A percentile compares a stretch with the other conserved stretches of the same genome.
Conservation (phyloP, 179 eudicot genomes). For the Beta corolliflora region DNA sequence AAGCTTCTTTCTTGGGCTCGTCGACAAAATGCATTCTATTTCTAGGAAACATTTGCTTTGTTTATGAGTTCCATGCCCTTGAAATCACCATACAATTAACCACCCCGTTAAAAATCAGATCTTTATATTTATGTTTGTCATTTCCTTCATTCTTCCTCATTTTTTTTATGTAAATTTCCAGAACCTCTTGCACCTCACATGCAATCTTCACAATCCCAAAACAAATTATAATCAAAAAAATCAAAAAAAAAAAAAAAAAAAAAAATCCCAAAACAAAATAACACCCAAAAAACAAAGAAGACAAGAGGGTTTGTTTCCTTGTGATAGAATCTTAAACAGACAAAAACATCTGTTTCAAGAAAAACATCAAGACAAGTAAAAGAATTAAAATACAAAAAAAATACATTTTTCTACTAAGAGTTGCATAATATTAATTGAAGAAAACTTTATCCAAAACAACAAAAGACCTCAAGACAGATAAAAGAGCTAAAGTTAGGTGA, state of each 20-base stretch:
- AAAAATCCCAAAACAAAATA: no score
- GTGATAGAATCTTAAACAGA: slow-evolving; percentile 25
- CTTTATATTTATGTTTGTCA: not conserved
- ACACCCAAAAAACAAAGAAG: not conserved
- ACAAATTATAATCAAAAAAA: no score
- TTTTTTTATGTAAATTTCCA: not conserved
- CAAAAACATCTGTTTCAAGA: slow-evolving; percentile 29
- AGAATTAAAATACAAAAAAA: not conserved
- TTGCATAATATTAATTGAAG: slow-evolving; percentile 1
- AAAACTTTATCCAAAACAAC: slow-evolving; percentile 18
- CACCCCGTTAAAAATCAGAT: not conserved
- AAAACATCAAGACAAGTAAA: slow-evolving; percentile 21
- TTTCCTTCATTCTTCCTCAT: not conserved
- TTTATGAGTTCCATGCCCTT: slow-evolving; percentile 22
- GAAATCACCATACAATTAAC: slow-evolving; percentile 26
- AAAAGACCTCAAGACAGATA: slow-evolving; percentile 17
- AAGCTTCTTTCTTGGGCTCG: slow-evolving; percentile 43
- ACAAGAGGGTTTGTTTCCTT: not conserved
- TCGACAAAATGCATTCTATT: slow-evolving; percentile 1
- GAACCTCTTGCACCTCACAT: slow-evolving; percentile 29
- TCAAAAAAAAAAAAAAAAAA: no score
- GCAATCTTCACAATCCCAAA: slow-evolving; percentile 41
- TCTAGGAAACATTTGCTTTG: slow-evolving; percentile 30
- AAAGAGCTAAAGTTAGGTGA: slow-evolving; percentile 36
- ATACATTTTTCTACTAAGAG: slow-evolving; percentile 16